Evolutionary conservation across 2,329 filamentous ascomycete genomes (phyloP), one percentile per base, ranked within the genome.

Genomic region (Pseudocercospora cruenta): DNA sequence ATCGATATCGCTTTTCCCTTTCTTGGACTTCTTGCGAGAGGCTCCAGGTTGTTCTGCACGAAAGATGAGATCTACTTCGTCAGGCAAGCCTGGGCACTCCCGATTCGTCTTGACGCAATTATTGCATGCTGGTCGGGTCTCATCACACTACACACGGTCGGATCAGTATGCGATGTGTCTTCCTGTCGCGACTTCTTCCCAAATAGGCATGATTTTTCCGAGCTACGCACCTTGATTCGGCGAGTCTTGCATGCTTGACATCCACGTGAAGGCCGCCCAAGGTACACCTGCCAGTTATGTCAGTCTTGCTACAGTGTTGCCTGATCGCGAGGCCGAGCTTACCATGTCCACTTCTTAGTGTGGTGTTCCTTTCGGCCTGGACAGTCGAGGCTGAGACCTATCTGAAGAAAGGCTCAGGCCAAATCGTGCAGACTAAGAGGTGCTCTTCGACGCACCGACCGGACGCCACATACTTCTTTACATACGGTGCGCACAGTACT

Each of bases 41-140:
- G 39, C 16, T 22, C 63, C 63, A 24, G 60, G 66, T 7, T 57
- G 43, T 53, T 65, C 66, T n/a, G 59, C 51, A 9, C 66, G 62
- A 31, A 68, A 68, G 57, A 68, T 68, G n/a, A 68, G 47, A 43
- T 68, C 66, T 19, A 62, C 57, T 31, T 68, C 66, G 3, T 65
- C 10, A n/a, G 66, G 66, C 21, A 68, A 22, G 9, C 66, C 66
- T 26, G 66, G 66, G 49, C 66, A 68, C n/a, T 49, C 55, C 49
- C 66, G 60, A 16, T 60, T 60, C 39, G 55, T 68, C 49, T 60
- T 65, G 26, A 60, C 53, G 28, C 66, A 68, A 33, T 68, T 65
- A 19, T 59, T 43, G 28, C 66, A 68, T 24, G 47, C 59, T 12
- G 66, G 66, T 33, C 55, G 33, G 3, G 45, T 65, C 54, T 68